These are phyloP conservation scores for Vanrija pseudolonga DNA, from an alignment of 1,284 basidiomycete genomes.

Conservation along the genomic window DNA sequence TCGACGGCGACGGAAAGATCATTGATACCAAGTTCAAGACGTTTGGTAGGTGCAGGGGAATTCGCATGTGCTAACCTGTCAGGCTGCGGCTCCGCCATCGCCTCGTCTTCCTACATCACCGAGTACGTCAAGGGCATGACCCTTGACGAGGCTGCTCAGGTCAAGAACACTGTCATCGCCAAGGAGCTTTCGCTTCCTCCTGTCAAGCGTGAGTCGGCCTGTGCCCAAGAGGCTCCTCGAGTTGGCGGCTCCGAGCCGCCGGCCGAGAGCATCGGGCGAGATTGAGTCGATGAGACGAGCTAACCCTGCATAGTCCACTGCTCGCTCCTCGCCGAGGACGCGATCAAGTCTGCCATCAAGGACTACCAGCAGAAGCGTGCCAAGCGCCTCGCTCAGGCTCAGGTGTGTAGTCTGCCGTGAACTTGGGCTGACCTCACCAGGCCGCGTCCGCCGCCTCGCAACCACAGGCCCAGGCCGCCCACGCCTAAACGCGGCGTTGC, in stretches of 20 bases:
- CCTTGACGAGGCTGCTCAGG: constrained; percentile 88
- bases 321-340: constrained; percentile 94
- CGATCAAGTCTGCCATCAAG: constrained; percentile 88
- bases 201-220: constrained; percentile 79
- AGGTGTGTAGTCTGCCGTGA: constrained; percentile 9
- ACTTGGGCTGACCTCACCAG: not conserved
- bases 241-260: not conserved
- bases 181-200: constrained; percentile 93
- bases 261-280: too few relatives aligned
- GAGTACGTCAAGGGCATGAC: constrained; percentile 95
- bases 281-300: not conserved
- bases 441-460: constrained; percentile 5
- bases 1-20: constrained; percentile 85
- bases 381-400: constrained; percentile 38
- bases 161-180: constrained; percentile 99
- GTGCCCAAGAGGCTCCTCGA: not conserved
- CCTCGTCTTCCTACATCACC: constrained; percentile 94
- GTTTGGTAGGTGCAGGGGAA: constrained; percentile 54
- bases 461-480: constrained; percentile 2
- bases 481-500: constrained; percentile 1
- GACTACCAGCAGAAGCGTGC: constrained; percentile 80
- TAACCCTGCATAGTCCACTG: constrained; percentile 49
- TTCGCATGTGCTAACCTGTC: too few relatives aligned
- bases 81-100: constrained; percentile 80
- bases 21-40: constrained; percentile 99